These are phyloP conservation scores for Tetrapyrgos nigripes DNA, from an alignment of 1,284 basidiomycete species.

Conservation along the genomic window DNA sequence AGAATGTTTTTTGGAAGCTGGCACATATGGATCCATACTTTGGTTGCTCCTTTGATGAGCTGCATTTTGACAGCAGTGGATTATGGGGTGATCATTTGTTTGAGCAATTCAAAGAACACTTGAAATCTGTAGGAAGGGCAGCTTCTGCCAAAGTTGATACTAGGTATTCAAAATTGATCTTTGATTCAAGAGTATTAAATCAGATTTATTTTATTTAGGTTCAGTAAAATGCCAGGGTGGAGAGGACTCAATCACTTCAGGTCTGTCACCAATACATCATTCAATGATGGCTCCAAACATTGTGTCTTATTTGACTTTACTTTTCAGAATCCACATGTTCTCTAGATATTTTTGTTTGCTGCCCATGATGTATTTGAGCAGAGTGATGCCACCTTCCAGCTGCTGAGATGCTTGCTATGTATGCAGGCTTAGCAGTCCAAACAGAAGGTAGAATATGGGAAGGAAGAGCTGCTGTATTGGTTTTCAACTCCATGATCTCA, in stretches of 20 bases:
- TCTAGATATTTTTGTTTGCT: slow-evolving; percentile 5
- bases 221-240: slow-evolving; percentile 39
- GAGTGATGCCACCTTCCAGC: background rate
- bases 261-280: slow-evolving; percentile 32
- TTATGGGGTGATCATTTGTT: slow-evolving; percentile 39
- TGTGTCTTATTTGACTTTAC: slow-evolving; percentile 3
- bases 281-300: slow-evolving; percentile 35
- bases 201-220: slow-evolving; percentile 18
- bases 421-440: background rate
- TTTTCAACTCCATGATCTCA: background rate
- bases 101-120: slow-evolving; percentile 24
- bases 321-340: background rate
- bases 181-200: background rate
- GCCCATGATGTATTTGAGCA: background rate
- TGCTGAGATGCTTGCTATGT: slow-evolving; percentile 5
- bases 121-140: slow-evolving; percentile 3
- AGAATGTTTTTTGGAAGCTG: slow-evolving; percentile 45
- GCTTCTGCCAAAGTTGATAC: background rate
- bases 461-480: background rate
- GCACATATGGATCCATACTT: slow-evolving; percentile 32
- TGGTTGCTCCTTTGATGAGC: slow-evolving; percentile 41
- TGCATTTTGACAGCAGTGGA: slow-evolving; percentile 43
- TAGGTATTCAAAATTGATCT: background rate
- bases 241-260: slow-evolving; percentile 41
- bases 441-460: background rate